These are phyloP conservation scores for Diaporthe capsici DNA, from an alignment of 2,329 filamentous ascomycete species.

Conservation along the genomic window DNA sequence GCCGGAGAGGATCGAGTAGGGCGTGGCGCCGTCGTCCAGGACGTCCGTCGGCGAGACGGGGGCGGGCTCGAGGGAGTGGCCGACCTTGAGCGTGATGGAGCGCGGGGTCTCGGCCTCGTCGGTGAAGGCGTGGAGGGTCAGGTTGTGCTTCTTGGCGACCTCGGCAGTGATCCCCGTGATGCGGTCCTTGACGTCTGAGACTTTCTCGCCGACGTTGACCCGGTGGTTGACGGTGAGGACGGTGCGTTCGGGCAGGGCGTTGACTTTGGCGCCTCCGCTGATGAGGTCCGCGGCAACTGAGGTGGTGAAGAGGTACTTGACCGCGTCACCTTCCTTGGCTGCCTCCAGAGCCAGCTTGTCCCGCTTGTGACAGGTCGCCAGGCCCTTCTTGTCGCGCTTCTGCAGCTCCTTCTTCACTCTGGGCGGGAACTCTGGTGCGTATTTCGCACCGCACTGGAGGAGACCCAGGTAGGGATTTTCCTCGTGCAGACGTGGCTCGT, in stretches of 20 bases:
- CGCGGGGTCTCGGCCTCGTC: conserved; percentile 50
- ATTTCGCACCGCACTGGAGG: conserved; percentile 57
- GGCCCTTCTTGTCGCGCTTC: conserved; percentile 45
- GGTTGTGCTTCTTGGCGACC: conserved; percentile 68
- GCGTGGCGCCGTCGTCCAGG: conserved; percentile 49
- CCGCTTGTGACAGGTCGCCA: conserved; percentile 46
- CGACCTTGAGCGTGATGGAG: conserved; percentile 59
- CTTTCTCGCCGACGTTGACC: conserved; percentile 69
- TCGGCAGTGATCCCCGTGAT: conserved; percentile 62
- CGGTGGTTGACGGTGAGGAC: conserved; percentile 72
- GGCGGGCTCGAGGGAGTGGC: conserved; percentile 63
- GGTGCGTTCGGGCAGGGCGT: conserved; percentile 75
- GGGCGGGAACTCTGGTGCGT: conserved; percentile 60
- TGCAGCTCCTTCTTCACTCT: conserved; percentile 58
- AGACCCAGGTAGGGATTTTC: conserved; percentile 59
- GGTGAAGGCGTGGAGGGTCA: conserved; percentile 67
- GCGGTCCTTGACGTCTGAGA: conserved; percentile 64
- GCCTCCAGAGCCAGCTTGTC: conserved; percentile 64
- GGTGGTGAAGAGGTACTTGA: conserved; percentile 71
- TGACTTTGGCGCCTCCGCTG: conserved; percentile 74
- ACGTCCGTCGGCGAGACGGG: conserved; percentile 65
- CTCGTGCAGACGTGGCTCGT: conserved; percentile 55
- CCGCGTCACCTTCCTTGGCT: conserved; percentile 54
- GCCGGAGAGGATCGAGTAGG: conserved; percentile 66
- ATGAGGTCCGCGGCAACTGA: conserved; percentile 75